Evolutionary conservation across 1,284 basidiomycete genomes (phyloP), one percentile per base, ranked within the genome.

Genomic region (Xerocomus nothofagi): DNA sequence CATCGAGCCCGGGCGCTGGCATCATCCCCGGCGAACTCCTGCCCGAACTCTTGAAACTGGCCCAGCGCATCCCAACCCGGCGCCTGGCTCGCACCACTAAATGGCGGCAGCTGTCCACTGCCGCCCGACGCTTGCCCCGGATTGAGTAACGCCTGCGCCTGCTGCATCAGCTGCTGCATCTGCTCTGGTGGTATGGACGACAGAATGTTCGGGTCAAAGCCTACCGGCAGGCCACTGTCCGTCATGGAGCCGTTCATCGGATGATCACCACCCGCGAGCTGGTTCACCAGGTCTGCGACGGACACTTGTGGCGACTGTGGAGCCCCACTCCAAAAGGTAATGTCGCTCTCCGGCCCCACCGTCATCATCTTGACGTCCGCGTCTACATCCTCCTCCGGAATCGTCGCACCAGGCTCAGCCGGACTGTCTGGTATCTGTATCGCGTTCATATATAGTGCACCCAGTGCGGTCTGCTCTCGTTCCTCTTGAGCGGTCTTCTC

Each of bases 381-480:
- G 66, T 90, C 86, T 53, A 82, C 74, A 60, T 88, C 81, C 54
- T 86, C 86, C 57, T 86, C 85, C 34, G 77, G 63, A 55, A 87
- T 76, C 59, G 76, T 73, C 51, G 67, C 66, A 17, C 75, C 60
- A n/a, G 84, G 81, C 67, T 91, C 88, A 30, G 77, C 77, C n/a
- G 89, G 86, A 50, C 82, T 78, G 44, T 88, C 84, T 20, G 89
- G 88, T 60, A 90, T 84, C 56, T 86, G 83, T 41, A 76, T 73
- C 31, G 75, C 67, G 15, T 76, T 77, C 73, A 86, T 81, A 65
- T 91, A 91, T 29, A 87, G 65, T 38, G 88, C 87, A 31, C 79
- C 78, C 26, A 91, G 73, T 32, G 86, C 84, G n/a, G 80, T 85
- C 65, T 82, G 79, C 64, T 91, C 89, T 49, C 88, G 81, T 65